Evolutionary conservation across 208 protist species (phyloP), one percentile per base, ranked within the genome.

Genomic region (Kentomonas sorsogonicus): DNA sequence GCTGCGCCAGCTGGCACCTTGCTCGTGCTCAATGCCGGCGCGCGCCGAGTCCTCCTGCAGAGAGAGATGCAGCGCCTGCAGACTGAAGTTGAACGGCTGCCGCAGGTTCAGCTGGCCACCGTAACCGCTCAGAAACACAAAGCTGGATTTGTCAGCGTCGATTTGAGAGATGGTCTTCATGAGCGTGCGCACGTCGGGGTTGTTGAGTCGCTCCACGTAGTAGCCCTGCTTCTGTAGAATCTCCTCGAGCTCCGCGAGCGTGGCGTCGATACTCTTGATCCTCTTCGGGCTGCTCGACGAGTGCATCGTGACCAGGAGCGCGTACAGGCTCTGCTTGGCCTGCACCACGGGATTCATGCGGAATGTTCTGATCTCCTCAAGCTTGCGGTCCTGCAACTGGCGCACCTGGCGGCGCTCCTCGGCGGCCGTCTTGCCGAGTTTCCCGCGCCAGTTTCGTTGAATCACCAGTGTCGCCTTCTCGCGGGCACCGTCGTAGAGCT

Each of bases 121-220:
- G 55, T 95, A 95, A 15, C 84, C 88, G 57, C 77, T 88, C 45
- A 95, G 66, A 72, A 89, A 92, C 10, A 95, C 67, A 60, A 95
- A 89, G 43, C 59, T 86, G 10, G 78, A 86, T 54, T 64, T 76
- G 27, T 76, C 65, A 6, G 74, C 66, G 58, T 84, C 75, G 5
- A 89, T 41, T 25, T 86, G 71, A 1, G 73, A 67, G 23, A 95
- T 22, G 4, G 80, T 67, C 26, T 78, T 81, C 62, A 86, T 65
- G 33, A 95, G 53, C 9, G 63, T 65, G 6, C 61, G 39, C 41
- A 62, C 61, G 26, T 69, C 60, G 7, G 83, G 69, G 53, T 92
- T 77, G 18, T 64, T 51, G 13, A 95, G 52, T 36, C 62, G 66
- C 11, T 69, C 72, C 27, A 95, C 88, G 11, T 74, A 60, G 62